phyloP scores from a whole-genome alignment of 2,329 filamentous ascomycete species.

The Aspergillus sp. region DNA sequence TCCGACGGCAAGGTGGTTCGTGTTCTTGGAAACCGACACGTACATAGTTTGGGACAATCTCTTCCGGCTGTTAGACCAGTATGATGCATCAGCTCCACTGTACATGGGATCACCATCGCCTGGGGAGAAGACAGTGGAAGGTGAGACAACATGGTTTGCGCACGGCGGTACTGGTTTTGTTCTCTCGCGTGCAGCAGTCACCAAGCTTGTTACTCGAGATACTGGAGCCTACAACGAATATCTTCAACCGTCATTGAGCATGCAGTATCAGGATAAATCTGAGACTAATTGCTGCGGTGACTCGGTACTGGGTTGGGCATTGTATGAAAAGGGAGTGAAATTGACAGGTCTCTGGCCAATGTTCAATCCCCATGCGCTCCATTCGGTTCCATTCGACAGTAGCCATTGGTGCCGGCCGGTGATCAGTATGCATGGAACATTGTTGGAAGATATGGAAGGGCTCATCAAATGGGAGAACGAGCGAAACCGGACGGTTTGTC shows the following conservation, averaged over 20 bases:
- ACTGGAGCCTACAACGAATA: slow-evolving; percentile 27
- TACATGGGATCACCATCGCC: slow-evolving; percentile 46
- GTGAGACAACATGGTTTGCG: slow-evolving; percentile 35
- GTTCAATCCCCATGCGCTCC: slow-evolving; percentile 43
- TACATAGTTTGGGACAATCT: slow-evolving; percentile 40
- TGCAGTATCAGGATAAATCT: slow-evolving; percentile 37
- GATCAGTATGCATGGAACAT: slow-evolving; percentile 36
- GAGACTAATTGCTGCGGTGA: slow-evolving; percentile 47
- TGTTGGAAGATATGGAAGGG: not conserved
- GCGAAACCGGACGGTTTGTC: no score
- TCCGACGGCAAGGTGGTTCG: slow-evolving; percentile 46
- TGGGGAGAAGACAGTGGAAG: slow-evolving; percentile 18
- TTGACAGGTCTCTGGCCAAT: slow-evolving; percentile 44
- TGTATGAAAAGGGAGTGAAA: slow-evolving; percentile 39
- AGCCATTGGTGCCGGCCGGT: slow-evolving; percentile 46
- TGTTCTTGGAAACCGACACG: slow-evolving; percentile 51
- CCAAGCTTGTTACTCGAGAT: slow-evolving; percentile 27
- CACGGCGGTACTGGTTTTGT: slow-evolving; percentile 45
- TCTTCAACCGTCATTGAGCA: slow-evolving; percentile 23
- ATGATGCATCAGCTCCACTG: slow-evolving; percentile 37
- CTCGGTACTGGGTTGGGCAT: slow-evolving; percentile 42
- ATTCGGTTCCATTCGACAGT: slow-evolving; percentile 42
- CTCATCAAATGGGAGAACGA: not conserved
- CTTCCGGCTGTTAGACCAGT: slow-evolving; percentile 43
- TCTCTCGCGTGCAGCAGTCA: slow-evolving; percentile 39